These are phyloP conservation scores for Mollisiaceae sp. DNA, from an alignment of 2,329 filamentous ascomycete species.

Conservation along the genomic window DNA sequence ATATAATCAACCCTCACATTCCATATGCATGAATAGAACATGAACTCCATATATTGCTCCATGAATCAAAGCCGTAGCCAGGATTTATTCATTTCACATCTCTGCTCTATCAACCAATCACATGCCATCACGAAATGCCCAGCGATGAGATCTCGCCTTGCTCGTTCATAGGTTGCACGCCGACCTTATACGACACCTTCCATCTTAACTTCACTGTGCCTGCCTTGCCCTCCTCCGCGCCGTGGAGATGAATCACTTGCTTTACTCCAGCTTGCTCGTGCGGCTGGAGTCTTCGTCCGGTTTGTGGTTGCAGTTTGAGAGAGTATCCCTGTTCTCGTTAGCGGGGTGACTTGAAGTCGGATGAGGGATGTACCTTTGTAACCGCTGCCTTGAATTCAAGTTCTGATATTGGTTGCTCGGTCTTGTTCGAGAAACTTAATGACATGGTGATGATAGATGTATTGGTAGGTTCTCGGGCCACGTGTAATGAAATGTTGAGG, in stretches of 20 bases:
- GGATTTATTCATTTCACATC: neutral
- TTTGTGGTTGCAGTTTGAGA: slow-evolving; percentile 83
- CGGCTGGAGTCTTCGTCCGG: slow-evolving; percentile 75
- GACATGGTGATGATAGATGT: slow-evolving; percentile 65
- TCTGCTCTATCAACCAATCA: neutral
- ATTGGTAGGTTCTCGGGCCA: slow-evolving; percentile 57
- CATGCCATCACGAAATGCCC: slow-evolving; percentile 64
- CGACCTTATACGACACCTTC: slow-evolving; percentile 81
- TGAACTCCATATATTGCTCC: neutral
- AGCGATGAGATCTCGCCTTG: slow-evolving; percentile 85
- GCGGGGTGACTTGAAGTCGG: neutral
- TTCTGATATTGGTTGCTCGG: slow-evolving; percentile 71
- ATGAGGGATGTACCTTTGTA: slow-evolving; percentile 72
- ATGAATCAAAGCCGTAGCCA: neutral
- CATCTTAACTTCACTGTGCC: slow-evolving; percentile 87
- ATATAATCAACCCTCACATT: neutral
- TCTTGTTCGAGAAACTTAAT: slow-evolving; percentile 85
- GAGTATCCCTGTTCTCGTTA: slow-evolving; percentile 69
- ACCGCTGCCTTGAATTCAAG: slow-evolving; percentile 92
- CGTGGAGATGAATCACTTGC: slow-evolving; percentile 79
- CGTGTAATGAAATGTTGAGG: slow-evolving; percentile 75
- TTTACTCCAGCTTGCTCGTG: slow-evolving; percentile 74
- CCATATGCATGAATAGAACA: neutral
- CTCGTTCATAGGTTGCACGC: slow-evolving; percentile 70
- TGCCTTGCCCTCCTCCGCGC: slow-evolving; percentile 73